Evolutionary conservation across 306 rosid genomes (phyloP).

Genomic region (Trifolium dubium): DNA sequence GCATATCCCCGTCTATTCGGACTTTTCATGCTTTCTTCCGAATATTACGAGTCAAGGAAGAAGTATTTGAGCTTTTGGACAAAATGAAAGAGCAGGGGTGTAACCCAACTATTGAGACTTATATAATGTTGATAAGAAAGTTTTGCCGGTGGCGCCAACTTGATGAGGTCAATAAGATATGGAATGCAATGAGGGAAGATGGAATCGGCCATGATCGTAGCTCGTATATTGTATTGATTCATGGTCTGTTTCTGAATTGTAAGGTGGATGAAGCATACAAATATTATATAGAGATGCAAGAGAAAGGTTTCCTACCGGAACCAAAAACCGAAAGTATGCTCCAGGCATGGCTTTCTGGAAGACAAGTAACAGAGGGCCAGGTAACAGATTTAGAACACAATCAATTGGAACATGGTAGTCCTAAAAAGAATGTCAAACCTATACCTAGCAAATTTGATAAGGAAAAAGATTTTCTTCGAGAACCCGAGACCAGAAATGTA

Average conservation of each 20-base stretch:
- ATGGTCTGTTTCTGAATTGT: constrained; percentile 83
- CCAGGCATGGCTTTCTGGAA: constrained; percentile 77
- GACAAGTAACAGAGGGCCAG: constrained; percentile 42
- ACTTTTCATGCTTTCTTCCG: constrained; percentile 87
- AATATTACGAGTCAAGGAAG: constrained; percentile 59
- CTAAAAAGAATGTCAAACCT: constrained; percentile 41
- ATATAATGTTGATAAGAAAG: constrained; percentile 84
- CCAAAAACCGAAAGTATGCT: constrained; percentile 76
- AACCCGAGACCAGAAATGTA: constrained; percentile 70
- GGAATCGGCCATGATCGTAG: constrained; percentile 77
- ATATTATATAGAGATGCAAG: constrained; percentile 82
- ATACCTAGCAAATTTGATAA: constrained; percentile 48
- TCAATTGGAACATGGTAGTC: constrained; percentile 38
- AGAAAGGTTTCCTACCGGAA: constrained; percentile 73
- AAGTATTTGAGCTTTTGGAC: constrained; percentile 65
- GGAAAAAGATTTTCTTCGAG: constrained; percentile 52
- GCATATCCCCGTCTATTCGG: constrained; percentile 68
- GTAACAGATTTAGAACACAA: constrained; percentile 39
- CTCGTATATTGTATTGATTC: constrained; percentile 81
- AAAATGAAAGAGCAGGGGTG: constrained; percentile 74
- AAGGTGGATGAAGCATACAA: constrained; percentile 73
- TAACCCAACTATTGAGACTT: constrained; percentile 71
- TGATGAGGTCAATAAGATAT: constrained; percentile 68
- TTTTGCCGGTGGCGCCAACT: constrained; percentile 84
- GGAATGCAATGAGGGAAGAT: constrained; percentile 71